Conservation (phyloP, 805 yeast genomes). For the Nakazawaea populi region DNA sequence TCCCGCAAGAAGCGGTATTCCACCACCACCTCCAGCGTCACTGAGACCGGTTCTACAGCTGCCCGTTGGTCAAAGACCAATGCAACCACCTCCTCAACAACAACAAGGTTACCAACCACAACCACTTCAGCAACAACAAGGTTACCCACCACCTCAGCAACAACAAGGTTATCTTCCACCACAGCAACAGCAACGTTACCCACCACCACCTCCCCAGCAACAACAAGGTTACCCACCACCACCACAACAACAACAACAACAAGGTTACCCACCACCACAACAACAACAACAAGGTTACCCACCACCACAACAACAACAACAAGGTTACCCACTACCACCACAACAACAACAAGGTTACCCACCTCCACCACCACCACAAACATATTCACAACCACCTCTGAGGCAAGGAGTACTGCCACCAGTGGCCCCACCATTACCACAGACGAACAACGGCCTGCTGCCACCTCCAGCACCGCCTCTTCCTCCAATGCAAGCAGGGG, state of each 20-base stretch:
- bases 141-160: conserved; percentile 15
- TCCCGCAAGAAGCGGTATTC: conserved; percentile 23
- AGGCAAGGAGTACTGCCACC: conserved; percentile 11
- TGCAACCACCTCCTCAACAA: conserved; percentile 18
- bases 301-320: conserved; percentile 25
- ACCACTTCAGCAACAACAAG: conserved; percentile 16
- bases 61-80: conserved; percentile 5
- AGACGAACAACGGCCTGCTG: background rate
- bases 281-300: conserved; percentile 13
- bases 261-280: conserved; percentile 18
- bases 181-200: conserved; percentile 17
- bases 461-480: conserved; percentile 22
- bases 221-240: conserved; percentile 16
- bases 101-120: conserved; percentile 25
- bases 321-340: conserved; percentile 28
- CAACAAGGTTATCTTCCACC: conserved; percentile 32
- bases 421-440: conserved; percentile 11
- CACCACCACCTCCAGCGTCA: conserved; percentile 13
- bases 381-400: conserved; percentile 24
- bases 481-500: conserved; percentile 18
- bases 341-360: conserved; percentile 9
- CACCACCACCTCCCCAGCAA: conserved; percentile 23
- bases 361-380: conserved; percentile 14
- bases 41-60: conserved; percentile 11
- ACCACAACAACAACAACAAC: conserved; percentile 15